Percentiles rank a stretch among this genome's conserved stretches.
phyloP scores from a whole-genome alignment of 495 filamentous ascomycete species.

The Hypoxylon lienhwacheense region DNA sequence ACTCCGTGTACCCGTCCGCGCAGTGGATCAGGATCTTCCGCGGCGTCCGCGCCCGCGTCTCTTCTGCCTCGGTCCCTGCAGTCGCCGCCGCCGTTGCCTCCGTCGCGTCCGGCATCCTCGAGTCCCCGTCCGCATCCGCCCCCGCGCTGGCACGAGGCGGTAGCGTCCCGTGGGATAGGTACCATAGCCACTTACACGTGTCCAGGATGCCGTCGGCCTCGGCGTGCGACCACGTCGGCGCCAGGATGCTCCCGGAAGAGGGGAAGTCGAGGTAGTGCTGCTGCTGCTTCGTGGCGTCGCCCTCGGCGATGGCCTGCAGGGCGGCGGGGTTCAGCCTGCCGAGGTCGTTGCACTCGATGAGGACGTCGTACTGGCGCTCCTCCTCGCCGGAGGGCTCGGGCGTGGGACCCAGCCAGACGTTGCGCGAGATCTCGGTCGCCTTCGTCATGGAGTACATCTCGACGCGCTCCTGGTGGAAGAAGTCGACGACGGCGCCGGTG shows the following conservation, averaged over 20 bases:
- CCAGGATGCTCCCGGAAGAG: slow-evolving; percentile 84
- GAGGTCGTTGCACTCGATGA: slow-evolving; percentile 85
- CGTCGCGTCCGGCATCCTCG: slow-evolving; percentile 35
- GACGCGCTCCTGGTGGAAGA: slow-evolving; percentile 82
- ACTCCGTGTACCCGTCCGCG: slow-evolving; percentile 94
- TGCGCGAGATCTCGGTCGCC: slow-evolving; percentile 81
- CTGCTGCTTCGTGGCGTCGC: slow-evolving; percentile 40
- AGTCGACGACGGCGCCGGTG: slow-evolving; percentile 83
- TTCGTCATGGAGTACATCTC: slow-evolving; percentile 95
- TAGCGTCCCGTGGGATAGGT: slow-evolving; percentile 64
- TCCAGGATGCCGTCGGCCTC: slow-evolving; percentile 83
- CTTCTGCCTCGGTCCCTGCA: slow-evolving; percentile 28
- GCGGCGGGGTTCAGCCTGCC: slow-evolving; percentile 65
- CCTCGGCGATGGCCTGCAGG: slow-evolving; percentile 49
- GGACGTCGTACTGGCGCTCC: slow-evolving; percentile 61
- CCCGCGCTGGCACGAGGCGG: too few species aligned
- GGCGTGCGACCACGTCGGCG: slow-evolving; percentile 73
- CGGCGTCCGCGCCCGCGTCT: slow-evolving; percentile 37
- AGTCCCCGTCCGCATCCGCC: slow-evolving; percentile 49
- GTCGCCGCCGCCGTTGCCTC: slow-evolving; percentile 37
- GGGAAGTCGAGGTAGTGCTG: slow-evolving; percentile 77
- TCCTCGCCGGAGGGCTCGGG: slow-evolving; percentile 63
- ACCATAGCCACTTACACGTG: slow-evolving; percentile 86
- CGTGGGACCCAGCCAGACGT: slow-evolving; percentile 89
- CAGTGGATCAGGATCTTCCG: slow-evolving; percentile 86